These are phyloP conservation scores for Entophlyctis helioformis DNA, from an alignment of 192 early-diverging fungal genomes.

Conservation along the genomic window DNA sequence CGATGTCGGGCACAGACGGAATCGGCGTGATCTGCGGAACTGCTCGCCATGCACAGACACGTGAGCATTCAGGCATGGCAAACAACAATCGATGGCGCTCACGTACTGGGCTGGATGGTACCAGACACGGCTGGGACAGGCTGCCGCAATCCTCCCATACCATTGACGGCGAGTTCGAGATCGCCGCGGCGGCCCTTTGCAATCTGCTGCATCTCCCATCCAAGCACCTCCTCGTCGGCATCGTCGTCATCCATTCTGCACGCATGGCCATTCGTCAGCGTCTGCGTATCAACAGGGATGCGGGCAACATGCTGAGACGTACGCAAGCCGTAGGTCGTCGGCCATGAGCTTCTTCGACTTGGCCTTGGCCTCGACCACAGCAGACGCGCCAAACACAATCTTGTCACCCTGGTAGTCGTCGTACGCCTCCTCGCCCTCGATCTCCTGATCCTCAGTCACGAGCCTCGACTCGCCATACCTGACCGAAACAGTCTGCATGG, in stretches of 20 bases:
- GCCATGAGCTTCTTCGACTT: constrained; percentile 12
- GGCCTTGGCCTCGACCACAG: constrained; percentile 15
- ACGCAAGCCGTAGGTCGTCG: constrained; percentile 10
- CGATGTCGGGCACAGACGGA: constrained; percentile 4
- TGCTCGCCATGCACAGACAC: too few relatives aligned
- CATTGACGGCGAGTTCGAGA: too few relatives aligned
- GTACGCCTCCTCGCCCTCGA: constrained; percentile 24
- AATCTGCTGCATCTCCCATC: constrained; percentile 23
- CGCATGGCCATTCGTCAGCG: neutral
- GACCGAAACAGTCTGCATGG: too few relatives aligned
- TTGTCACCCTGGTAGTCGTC: constrained; percentile 26
- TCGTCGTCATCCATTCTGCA: constrained; percentile 7
- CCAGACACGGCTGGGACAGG: too few relatives aligned
- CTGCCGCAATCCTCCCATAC: too few relatives aligned
- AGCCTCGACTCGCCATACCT: constrained; percentile 21
- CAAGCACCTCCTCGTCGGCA: constrained; percentile 22
- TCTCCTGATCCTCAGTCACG: constrained; percentile 17
- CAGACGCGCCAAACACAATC: constrained; percentile 17
- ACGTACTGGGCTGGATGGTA: too few relatives aligned
- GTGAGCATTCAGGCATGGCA: too few relatives aligned
- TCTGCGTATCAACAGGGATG: neutral
- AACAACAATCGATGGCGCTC: too few relatives aligned
- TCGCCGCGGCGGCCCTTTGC: constrained; percentile 5
- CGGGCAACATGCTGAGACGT: neutral
- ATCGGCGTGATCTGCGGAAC: constrained; percentile 5